phyloP scores from a whole-genome alignment of 495 filamentous ascomycete genomes.

The Cudoniella acicularis region DNA sequence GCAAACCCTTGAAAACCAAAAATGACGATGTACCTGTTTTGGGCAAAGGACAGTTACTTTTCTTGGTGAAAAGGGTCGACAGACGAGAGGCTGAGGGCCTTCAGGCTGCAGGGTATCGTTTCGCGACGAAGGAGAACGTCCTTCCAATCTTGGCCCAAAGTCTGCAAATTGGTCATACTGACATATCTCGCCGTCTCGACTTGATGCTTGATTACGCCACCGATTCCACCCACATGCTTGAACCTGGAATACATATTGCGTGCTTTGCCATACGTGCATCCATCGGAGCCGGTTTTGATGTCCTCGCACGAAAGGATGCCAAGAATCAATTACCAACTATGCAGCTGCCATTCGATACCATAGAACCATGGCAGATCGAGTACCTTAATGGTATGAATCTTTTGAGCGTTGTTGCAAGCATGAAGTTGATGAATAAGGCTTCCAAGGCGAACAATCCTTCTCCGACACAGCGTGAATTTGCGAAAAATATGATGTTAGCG shows the following conservation, averaged over 20 bases:
- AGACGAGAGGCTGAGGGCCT: constrained; percentile 56
- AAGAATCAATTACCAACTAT: constrained; percentile 67
- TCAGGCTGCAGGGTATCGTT: constrained; percentile 69
- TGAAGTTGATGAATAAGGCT: constrained; percentile 14
- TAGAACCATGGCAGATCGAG: constrained; percentile 56
- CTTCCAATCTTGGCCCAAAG: constrained; percentile 58
- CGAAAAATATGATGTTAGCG: constrained; percentile 31
- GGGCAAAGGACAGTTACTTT: constrained; percentile 72
- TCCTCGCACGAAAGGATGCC: constrained; percentile 62
- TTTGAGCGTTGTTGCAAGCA: constrained; percentile 1
- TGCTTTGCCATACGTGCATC: constrained; percentile 71
- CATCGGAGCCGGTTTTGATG: constrained; percentile 64
- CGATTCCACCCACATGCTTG: constrained; percentile 41
- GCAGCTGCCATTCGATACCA: constrained; percentile 50
- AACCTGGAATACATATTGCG: constrained; percentile 69
- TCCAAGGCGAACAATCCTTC: neutral
- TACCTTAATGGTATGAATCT: constrained; percentile 24
- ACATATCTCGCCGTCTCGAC: constrained; percentile 51
- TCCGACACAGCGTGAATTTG: constrained; percentile 32
- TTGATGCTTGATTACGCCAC: constrained; percentile 59
- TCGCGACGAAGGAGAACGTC: constrained; percentile 67
- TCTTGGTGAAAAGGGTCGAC: constrained; percentile 65
- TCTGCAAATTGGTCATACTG: constrained; percentile 62
- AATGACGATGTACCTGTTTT: constrained; percentile 30
- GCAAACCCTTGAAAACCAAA: constrained; percentile 10